A percentile compares a stretch with the other conserved stretches of the same genome.
Conservation (phyloP, 805 yeast species). For the Candida chauliodis region DNA sequence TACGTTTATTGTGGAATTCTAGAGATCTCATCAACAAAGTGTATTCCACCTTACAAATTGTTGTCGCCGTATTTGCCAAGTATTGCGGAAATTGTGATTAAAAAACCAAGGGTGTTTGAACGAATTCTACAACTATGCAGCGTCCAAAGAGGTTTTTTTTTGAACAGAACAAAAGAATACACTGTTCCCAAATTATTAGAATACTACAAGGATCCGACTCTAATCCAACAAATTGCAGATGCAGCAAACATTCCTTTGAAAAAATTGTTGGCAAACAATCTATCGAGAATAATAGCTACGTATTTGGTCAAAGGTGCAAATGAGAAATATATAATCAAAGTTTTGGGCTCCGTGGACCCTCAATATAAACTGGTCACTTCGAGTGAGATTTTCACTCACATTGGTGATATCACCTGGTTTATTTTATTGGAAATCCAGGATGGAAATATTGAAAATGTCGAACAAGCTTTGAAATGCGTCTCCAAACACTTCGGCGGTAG, state of each 20-base stretch:
- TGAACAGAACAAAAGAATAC: conserved; percentile 64
- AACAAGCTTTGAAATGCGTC: conserved; percentile 41
- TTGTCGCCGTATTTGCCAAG: conserved; percentile 77
- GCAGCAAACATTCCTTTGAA: conserved; percentile 43
- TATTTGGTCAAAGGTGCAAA: conserved; percentile 51
- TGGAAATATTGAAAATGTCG: conserved; percentile 19
- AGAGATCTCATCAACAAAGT: conserved; percentile 52
- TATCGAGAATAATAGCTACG: conserved; percentile 55
- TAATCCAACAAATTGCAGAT: conserved; percentile 59
- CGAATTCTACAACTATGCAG: conserved; percentile 65
- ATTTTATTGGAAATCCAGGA: conserved; percentile 30
- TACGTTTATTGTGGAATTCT: conserved; percentile 65
- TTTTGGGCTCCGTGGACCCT: conserved; percentile 52
- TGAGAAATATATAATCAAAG: conserved; percentile 47
- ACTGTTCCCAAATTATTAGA: conserved; percentile 76
- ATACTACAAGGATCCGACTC: conserved; percentile 54
- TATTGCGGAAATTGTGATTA: conserved; percentile 61
- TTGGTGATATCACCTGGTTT: conserved; percentile 39
- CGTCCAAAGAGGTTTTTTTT: conserved; percentile 56
- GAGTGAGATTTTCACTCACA: conserved; percentile 31
- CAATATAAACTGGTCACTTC: conserved; percentile 33
- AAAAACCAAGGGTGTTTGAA: conserved; percentile 52
- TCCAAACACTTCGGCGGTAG: conserved; percentile 16
- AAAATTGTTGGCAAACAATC: conserved; percentile 45
- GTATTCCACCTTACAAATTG: conserved; percentile 72